These are phyloP conservation scores for Fusarium circinatum DNA, from an alignment of 2,329 filamentous ascomycete species.

Conservation along the genomic window DNA sequence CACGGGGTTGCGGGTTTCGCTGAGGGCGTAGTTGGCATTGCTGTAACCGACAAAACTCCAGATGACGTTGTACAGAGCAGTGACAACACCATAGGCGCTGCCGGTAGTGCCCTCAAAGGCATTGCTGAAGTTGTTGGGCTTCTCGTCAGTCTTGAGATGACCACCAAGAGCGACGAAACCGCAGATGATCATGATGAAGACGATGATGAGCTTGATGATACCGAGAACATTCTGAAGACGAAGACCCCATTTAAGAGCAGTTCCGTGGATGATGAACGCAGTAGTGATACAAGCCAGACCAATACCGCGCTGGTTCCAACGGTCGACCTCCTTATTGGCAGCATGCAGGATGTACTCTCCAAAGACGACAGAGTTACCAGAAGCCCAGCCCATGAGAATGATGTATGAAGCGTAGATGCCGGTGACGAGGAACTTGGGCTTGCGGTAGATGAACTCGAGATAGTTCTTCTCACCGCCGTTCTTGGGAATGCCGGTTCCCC, in stretches of 20 bases:
- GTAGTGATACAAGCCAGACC: slow-evolving; percentile 73
- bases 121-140: slow-evolving; percentile 70
- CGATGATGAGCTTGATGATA: slow-evolving; percentile 71
- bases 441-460: slow-evolving; percentile 71
- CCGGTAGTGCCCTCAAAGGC: slow-evolving; percentile 74
- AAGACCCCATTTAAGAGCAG: slow-evolving; percentile 72
- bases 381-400: slow-evolving; percentile 72
- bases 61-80: slow-evolving; percentile 76
- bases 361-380: slow-evolving; percentile 75
- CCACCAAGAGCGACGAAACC: slow-evolving; percentile 71
- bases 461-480: slow-evolving; percentile 76
- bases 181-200: slow-evolving; percentile 72
- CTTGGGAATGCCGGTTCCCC: slow-evolving; percentile 70
- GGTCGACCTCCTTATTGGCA: slow-evolving; percentile 67
- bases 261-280: slow-evolving; percentile 73
- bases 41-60: slow-evolving; percentile 76
- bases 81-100: slow-evolving; percentile 74
- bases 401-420: slow-evolving; percentile 70
- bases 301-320: slow-evolving; percentile 75
- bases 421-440: slow-evolving; percentile 69
- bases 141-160: slow-evolving; percentile 65
- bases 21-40: slow-evolving; percentile 74
- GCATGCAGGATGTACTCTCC: slow-evolving; percentile 77
- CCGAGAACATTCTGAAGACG: slow-evolving; percentile 74
- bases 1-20: slow-evolving; percentile 73